These are phyloP conservation scores for Macrolepiota fuliginosa DNA, from an alignment of 768 basidiomycete species.

Conservation along the genomic window DNA sequence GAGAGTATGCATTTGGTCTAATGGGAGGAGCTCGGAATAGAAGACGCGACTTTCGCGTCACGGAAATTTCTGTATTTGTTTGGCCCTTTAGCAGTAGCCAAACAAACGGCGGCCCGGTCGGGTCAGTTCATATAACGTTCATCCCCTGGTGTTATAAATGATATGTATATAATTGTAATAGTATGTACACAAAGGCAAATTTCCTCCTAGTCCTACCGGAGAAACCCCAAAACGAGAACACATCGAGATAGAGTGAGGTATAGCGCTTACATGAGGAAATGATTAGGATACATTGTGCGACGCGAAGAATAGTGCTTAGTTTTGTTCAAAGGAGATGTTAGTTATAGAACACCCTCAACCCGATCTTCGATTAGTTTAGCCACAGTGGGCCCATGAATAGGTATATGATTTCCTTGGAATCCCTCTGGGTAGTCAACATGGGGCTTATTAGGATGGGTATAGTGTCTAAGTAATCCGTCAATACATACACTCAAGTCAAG, in stretches of 20 bases:
- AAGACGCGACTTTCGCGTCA: neutral
- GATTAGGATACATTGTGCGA: neutral
- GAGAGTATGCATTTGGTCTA: neutral
- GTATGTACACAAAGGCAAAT: no score
- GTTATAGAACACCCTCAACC: slow-evolving; percentile 23
- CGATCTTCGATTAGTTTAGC: slow-evolving; percentile 74
- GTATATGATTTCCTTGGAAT: slow-evolving; percentile 80
- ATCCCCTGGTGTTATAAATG: neutral
- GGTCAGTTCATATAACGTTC: neutral
- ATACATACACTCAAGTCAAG: neutral
- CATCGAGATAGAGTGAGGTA: neutral
- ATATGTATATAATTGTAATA: no score
- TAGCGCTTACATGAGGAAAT: neutral
- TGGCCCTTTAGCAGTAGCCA: neutral
- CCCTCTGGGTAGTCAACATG: slow-evolving; percentile 73
- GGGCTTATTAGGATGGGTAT: slow-evolving; percentile 44
- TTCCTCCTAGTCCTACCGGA: no score
- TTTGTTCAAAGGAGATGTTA: neutral
- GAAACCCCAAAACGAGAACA: no score
- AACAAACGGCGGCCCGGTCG: neutral
- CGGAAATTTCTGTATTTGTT: slow-evolving; percentile 4
- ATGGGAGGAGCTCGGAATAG: neutral
- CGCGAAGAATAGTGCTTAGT: neutral
- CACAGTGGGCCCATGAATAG: slow-evolving; percentile 63
- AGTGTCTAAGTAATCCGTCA: slow-evolving; percentile 18